Evolutionary conservation across 345 rosid genomes (phyloP), one percentile per base, ranked within the genome.

Genomic region (Microcos paniculata): DNA sequence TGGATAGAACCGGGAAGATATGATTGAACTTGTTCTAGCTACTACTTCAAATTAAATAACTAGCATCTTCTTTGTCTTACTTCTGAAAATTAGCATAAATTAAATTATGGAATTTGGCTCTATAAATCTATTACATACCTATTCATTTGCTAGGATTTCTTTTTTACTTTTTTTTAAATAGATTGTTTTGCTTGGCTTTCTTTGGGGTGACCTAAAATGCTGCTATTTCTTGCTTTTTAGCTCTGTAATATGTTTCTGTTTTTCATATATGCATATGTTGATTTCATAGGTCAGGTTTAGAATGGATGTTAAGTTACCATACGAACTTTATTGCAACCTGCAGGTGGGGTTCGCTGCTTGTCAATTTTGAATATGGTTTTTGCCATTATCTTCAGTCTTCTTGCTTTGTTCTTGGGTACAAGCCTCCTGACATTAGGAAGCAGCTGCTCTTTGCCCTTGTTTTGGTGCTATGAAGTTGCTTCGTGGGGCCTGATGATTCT

Each of bases 391-490:
- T 95, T 88, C 43, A 87, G 96, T 62, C 90, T 95, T 71, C 93
- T 95, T 15, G 99, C 98, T 3, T 70, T 93, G 55, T 87, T 93
- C 76, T 94, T 93, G 52, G 98, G 99, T 71, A 89, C 98, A 73
- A 95, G 93, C 87, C 96, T 95, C 80, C 85, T 95, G 61, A 88
- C 96, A n/a, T 71, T 91, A 53, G 98, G 98, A 64, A 95, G 97
- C 82, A 91, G 91, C 82, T 95, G 98, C 73, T 91, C 97, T 4
- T 62, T 85, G 74, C 93, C 98, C 62, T 80, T 95, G 81, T 95
- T 93, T 84, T 95, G 99, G 98, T 95, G 97, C 89, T 91, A 95
- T 51, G 98, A 95, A 87, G 84, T 93, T 62, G 84, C 92, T 33
- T 84, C 90, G 5, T 95, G 97, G 97, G 96, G 97, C 33, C 86